Conservation (phyloP, 768 basidiomycete species). For the Xerocomellus chrysenteron region DNA sequence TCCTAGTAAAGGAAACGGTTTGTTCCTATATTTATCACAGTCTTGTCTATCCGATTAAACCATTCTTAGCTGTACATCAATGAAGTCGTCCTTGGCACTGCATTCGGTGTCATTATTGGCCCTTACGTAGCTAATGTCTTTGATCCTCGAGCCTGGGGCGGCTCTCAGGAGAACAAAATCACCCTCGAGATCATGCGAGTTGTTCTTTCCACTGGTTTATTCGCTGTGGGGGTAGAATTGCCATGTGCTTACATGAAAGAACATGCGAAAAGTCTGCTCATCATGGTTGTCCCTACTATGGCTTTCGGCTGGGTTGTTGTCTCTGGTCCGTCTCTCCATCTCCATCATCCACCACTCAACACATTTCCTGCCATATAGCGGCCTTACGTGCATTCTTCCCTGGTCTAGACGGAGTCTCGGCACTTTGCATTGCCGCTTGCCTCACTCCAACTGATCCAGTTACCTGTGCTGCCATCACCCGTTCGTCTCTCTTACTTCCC, state of each 20-base stretch:
- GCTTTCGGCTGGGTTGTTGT: constrained; percentile 81
- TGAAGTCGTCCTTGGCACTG: constrained; percentile 90
- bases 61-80: constrained; percentile 74
- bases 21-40: not conserved
- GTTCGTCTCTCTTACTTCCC: constrained; percentile 33
- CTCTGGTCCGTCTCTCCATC: constrained; percentile 46
- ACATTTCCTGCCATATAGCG: constrained; percentile 36
- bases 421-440: constrained; percentile 85
- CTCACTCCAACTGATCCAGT: constrained; percentile 95
- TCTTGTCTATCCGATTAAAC: not conserved
- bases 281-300: constrained; percentile 83
- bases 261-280: constrained; percentile 67
- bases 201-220: constrained; percentile 88
- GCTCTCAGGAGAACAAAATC: constrained; percentile 48
- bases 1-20: constrained; percentile 81
- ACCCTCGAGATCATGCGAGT: constrained; percentile 87
- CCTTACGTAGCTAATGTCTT: constrained; percentile 72
- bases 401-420: constrained; percentile 64
- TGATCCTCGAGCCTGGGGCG: constrained; percentile 79
- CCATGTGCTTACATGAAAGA: constrained; percentile 80
- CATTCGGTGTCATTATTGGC: constrained; percentile 59
- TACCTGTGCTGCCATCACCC: constrained; percentile 80
- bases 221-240: constrained; percentile 93
- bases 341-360: not conserved
- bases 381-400: constrained; percentile 75